Percentiles rank a stretch among this genome's conserved stretches.
These are phyloP conservation scores for Xylaria sp. DNA, from an alignment of 2,329 filamentous ascomycete species.

Conservation along the genomic window DNA sequence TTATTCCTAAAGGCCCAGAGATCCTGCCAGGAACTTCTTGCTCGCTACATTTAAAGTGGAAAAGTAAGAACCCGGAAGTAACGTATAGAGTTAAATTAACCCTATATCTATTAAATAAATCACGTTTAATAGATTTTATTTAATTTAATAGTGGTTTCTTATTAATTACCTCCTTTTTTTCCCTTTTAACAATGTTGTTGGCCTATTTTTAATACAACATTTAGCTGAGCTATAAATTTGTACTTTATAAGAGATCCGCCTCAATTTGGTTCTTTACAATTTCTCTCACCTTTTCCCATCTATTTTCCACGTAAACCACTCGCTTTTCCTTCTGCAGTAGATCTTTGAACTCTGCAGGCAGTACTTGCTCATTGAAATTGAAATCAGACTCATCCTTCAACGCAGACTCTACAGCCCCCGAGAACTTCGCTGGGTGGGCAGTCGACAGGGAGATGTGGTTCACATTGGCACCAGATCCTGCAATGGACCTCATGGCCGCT, in stretches of 20 bases:
- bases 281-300: slow-evolving; percentile 79
- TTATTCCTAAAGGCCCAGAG: too few species aligned
- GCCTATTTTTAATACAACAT: too few species aligned
- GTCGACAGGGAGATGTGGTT: slow-evolving; percentile 89
- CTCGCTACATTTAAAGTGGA: too few species aligned
- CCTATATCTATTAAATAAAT: too few species aligned
- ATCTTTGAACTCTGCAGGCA: slow-evolving; percentile 84
- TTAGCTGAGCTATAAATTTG: background rate
- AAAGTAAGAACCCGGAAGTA: too few species aligned
- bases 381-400: slow-evolving; percentile 78
- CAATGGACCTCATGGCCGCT: slow-evolving; percentile 76
- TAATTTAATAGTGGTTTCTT: too few species aligned
- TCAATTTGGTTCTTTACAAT: slow-evolving; percentile 81
- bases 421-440: slow-evolving; percentile 96
- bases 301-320: slow-evolving; percentile 74
- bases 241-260: slow-evolving; percentile 60
- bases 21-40: too few species aligned
- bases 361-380: slow-evolving; percentile 77
- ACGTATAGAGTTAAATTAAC: too few species aligned
- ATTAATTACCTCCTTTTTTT: too few species aligned
- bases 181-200: too few species aligned
- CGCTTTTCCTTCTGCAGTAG: slow-evolving; percentile 80
- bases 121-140: too few species aligned
- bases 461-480: slow-evolving; percentile 61
- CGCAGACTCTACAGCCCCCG: slow-evolving; percentile 83